Percentiles rank a stretch among this genome's conserved stretches.
phyloP scores from a whole-genome alignment of 768 basidiomycete species.

The Pulveroboletus ravenelii region DNA sequence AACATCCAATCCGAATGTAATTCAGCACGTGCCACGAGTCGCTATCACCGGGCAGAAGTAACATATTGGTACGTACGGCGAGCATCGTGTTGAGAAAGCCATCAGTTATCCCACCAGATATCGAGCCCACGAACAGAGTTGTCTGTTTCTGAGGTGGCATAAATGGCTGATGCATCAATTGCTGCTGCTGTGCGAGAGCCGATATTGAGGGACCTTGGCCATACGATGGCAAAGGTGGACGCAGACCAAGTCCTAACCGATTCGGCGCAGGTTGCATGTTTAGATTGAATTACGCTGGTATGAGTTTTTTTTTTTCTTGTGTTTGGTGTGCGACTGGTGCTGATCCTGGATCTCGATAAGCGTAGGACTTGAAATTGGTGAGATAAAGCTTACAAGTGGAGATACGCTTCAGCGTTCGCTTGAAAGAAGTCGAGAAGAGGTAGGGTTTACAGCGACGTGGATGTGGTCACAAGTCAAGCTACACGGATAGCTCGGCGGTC shows the following conservation, averaged over 20 bases:
- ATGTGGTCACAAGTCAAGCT: constrained; percentile 2
- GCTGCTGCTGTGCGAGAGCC: constrained; percentile 85
- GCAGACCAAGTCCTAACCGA: constrained; percentile 83
- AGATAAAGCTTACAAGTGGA: constrained; percentile 1
- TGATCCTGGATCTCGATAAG: background rate
- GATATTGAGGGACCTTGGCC: constrained; percentile 91
- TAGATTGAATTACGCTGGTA: background rate
- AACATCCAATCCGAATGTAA: background rate
- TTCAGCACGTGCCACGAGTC: background rate
- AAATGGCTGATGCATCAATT: constrained; percentile 53
- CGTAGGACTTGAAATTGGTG: background rate
- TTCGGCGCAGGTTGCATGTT: constrained; percentile 65
- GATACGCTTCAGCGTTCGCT: background rate
- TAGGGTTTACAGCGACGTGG: background rate
- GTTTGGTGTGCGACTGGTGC: background rate
- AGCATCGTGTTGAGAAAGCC: constrained; percentile 74
- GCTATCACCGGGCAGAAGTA: background rate
- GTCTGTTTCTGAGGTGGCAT: constrained; percentile 70
- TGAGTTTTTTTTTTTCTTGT: constrained; percentile 5
- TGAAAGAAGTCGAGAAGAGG: background rate
- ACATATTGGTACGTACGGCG: constrained; percentile 44
- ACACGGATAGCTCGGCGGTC: background rate
- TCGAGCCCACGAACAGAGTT: constrained; percentile 88
- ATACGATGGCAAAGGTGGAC: constrained; percentile 80
- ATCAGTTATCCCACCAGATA: constrained; percentile 90